Conservation (phyloP, 305 asterid species). For the Fraxinus angustifolia region DNA sequence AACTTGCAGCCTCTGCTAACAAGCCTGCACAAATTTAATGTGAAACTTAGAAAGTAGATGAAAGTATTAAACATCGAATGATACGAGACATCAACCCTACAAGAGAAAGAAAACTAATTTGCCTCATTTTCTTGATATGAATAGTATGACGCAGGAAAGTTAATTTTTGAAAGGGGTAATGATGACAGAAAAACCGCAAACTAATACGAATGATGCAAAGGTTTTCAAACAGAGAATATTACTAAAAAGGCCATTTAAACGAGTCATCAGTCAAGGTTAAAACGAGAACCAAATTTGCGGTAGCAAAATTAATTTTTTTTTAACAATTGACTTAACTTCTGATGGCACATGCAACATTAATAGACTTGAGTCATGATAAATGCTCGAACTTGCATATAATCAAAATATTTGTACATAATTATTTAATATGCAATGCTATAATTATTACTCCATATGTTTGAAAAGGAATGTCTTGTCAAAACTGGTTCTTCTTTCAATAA, state of each 20-base stretch:
- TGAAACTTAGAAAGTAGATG: constrained; percentile 13
- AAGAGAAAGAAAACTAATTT: not conserved
- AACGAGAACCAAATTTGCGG: not conserved
- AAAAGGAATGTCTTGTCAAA: not conserved
- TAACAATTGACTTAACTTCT: not conserved
- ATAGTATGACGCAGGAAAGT: not conserved
- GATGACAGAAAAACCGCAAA: not conserved
- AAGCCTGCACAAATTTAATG: constrained; percentile 37
- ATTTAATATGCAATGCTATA: not conserved
- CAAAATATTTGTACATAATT: not conserved
- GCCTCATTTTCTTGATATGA: not conserved
- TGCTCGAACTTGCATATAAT: not conserved
- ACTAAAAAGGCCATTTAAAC: not conserved
- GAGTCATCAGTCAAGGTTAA: not conserved
- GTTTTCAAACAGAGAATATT: not conserved
- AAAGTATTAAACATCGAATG: constrained; percentile 6
- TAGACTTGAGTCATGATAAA: not conserved
- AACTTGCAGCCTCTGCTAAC: constrained; percentile 78
- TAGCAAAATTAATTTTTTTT: not conserved
- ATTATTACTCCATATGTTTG: not conserved
- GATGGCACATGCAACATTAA: not conserved
- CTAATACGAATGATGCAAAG: not conserved
- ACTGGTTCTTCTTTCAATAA: not conserved
- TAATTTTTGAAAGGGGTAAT: not conserved
- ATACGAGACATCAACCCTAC: not conserved